phyloP scores from a whole-genome alignment of 2,329 filamentous ascomycete genomes.

The Ceratocystis cubensis region DNA sequence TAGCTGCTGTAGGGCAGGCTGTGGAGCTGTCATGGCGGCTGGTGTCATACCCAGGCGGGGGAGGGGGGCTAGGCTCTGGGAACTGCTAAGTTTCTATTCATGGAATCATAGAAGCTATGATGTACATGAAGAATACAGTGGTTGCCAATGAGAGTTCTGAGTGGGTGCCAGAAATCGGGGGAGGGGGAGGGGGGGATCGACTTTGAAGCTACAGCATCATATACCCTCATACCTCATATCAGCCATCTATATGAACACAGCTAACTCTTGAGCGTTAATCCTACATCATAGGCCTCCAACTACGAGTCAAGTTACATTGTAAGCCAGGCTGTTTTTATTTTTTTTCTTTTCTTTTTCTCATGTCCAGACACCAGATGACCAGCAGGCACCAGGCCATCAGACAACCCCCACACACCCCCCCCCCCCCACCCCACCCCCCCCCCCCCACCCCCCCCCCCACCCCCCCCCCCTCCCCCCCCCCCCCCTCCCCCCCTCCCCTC shows the following conservation, averaged over 20 bases:
- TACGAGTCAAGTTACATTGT: neutral
- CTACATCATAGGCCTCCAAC: neutral
- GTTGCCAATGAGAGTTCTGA: no score
- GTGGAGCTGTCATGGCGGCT: neutral
- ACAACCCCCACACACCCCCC: neutral
- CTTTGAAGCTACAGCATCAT: neutral
- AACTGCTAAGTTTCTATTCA: neutral
- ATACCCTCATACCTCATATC: neutral
- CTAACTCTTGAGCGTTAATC: no score
- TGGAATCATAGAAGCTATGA: no score
- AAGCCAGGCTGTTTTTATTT: constrained; percentile 2
- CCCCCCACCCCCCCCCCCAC: no score
- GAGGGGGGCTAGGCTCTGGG: neutral
- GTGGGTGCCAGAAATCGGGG: no score
- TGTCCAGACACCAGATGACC: no score
- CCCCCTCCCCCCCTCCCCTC: neutral
- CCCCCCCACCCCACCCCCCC: neutral
- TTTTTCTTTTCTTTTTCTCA: no score
- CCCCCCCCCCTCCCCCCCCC: no score
- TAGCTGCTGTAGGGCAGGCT: neutral
- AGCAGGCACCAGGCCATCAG: no score
- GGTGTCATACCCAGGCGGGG: neutral
- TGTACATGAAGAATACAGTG: neutral
- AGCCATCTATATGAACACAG: no score
- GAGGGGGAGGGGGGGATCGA: neutral